Evolutionary conservation across 2,329 filamentous ascomycete genomes (phyloP).

Genomic region (Talaromyces sp.): DNA sequence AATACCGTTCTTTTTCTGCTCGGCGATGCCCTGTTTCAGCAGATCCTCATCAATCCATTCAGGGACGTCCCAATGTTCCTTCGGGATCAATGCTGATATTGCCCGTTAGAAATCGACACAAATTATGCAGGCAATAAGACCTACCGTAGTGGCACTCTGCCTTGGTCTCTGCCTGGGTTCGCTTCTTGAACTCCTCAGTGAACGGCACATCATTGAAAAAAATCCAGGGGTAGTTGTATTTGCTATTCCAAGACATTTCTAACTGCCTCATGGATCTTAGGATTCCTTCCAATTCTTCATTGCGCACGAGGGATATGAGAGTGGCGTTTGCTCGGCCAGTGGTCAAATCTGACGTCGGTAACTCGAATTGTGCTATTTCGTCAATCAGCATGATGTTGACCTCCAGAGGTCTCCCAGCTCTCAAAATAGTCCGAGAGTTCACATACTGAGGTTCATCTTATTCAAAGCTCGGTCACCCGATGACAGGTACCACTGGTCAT

Average conservation of each 20-base stretch:
- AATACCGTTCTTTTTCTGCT: constrained; percentile 76
- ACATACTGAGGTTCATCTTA: constrained; percentile 8
- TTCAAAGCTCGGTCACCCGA: constrained; percentile 7
- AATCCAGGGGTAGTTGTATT: constrained; percentile 99
- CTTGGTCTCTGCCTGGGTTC: constrained; percentile 75
- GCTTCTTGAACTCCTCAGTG: constrained; percentile 85
- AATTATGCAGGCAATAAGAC: constrained; percentile 12
- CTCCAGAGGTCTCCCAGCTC: background rate
- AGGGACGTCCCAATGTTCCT: constrained; percentile 88
- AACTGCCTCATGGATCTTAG: constrained; percentile 84
- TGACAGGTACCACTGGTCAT: constrained; percentile 9
- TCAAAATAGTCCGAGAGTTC: background rate
- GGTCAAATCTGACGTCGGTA: background rate
- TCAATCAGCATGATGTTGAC: background rate
- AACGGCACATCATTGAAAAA: constrained; percentile 98
- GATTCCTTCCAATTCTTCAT: constrained; percentile 79
- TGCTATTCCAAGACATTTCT: constrained; percentile 92
- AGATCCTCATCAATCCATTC: constrained; percentile 87
- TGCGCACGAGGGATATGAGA: constrained; percentile 83
- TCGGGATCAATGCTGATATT: constrained; percentile 69
- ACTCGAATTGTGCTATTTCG: background rate
- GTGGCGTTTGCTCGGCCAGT: constrained; percentile 81
- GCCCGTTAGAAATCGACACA: background rate
- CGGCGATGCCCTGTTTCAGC: constrained; percentile 74
- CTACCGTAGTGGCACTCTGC: constrained; percentile 80